Percentiles rank a stretch among this genome's conserved stretches.
Conservation (phyloP, 495 filamentous ascomycete species). For the Neurospora sp. region DNA sequence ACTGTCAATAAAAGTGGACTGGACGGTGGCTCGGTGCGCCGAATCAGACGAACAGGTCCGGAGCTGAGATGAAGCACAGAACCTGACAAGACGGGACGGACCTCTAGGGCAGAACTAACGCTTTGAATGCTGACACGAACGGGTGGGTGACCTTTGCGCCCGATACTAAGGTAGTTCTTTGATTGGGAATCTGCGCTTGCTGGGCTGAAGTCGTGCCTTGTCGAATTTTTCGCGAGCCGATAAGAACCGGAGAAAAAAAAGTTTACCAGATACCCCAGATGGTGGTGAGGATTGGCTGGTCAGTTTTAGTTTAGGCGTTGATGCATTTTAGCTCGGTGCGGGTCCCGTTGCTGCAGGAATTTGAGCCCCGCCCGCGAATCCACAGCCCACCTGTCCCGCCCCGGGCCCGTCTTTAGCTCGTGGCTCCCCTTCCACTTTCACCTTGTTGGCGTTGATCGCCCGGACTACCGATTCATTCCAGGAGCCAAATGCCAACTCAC, state of each 20-base stretch:
- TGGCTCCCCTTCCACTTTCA: constrained; percentile 4
- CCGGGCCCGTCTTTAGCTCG: constrained; percentile 2
- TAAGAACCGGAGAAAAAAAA: not conserved
- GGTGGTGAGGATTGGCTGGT: constrained; percentile 5
- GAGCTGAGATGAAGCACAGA: not conserved
- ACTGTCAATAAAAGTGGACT: not conserved
- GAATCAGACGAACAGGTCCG: not conserved
- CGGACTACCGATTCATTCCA: not conserved
- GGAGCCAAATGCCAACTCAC: not conserved
- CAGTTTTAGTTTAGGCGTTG: constrained; percentile 13
- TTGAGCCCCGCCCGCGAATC: not conserved
- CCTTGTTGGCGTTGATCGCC: not conserved
- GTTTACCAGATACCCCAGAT: constrained; percentile 1
- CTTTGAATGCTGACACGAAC: not conserved
- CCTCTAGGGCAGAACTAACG: not conserved
- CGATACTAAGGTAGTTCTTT: not conserved
- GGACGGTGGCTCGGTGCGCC: not conserved
- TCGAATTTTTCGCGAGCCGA: not conserved
- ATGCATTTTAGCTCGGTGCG: constrained; percentile 10
- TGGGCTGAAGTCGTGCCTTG: not conserved
- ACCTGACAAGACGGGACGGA: not conserved
- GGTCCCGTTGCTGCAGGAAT: not conserved
- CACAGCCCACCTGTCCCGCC: not conserved
- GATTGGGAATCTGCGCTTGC: not conserved
- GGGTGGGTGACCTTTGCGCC: not conserved